phyloP scores from a whole-genome alignment of 331 rosid species.

The Quercus phellos region DNA sequence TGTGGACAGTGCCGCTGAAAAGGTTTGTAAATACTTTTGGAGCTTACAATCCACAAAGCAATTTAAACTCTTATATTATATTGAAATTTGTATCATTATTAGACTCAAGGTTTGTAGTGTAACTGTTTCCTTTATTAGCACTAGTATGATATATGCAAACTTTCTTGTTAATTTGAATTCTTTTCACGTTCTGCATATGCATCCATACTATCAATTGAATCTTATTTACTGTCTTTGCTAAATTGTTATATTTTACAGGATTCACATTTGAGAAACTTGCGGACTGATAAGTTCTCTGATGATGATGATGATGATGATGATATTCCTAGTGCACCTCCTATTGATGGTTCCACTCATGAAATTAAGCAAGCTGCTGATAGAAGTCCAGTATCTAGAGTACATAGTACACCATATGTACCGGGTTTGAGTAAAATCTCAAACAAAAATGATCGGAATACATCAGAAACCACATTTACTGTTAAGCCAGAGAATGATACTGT shows the following conservation, averaged over 20 bases:
- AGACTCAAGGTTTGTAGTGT: no score
- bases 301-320: conserved; percentile 50
- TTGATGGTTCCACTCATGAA: conserved; percentile 54
- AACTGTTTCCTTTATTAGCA: no score
- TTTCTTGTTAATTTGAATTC: background rate
- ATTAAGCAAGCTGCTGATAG: conserved; percentile 41
- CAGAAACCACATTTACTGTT: conserved; percentile 29
- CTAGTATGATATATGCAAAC: no score
- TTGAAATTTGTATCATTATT: no score
- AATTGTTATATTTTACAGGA: conserved; percentile 29
- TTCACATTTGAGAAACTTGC: conserved; percentile 28
- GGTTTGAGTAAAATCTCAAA: conserved; percentile 22
- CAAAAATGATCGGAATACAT: background rate
- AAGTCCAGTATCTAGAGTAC: conserved; percentile 34
- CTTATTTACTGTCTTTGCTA: conserved; percentile 3
- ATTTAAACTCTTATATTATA: background rate
- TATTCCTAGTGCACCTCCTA: conserved; percentile 89
- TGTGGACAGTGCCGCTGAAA: conserved; percentile 37
- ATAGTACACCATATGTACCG: conserved; percentile 20
- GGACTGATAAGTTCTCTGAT: conserved; percentile 53
- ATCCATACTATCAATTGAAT: background rate
- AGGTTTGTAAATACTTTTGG: conserved; percentile 41
- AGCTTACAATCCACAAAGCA: background rate
- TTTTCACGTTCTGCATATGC: background rate
- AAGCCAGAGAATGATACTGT: conserved; percentile 24